These are phyloP conservation scores for Dictyostelium intermedium DNA, from an alignment of 78 protist genomes.

Conservation along the genomic window DNA sequence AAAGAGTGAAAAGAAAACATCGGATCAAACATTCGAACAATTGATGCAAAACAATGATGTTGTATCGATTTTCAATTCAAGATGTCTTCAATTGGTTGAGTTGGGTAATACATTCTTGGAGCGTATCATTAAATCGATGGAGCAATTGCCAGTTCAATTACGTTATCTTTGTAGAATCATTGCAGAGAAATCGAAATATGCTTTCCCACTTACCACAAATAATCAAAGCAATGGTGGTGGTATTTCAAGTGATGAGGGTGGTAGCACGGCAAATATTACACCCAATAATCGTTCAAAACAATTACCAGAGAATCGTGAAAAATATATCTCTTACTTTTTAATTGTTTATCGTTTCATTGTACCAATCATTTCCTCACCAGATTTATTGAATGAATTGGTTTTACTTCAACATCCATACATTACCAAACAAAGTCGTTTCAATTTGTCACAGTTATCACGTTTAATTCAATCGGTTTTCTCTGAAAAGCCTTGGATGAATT, in stretches of 20 bases:
- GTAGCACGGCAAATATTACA: neutral
- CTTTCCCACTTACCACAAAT: neutral
- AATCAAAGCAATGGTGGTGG: neutral
- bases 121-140: neutral
- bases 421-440: conserved; percentile 34
- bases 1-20: neutral
- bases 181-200: conserved; percentile 9
- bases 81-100: conserved; percentile 13
- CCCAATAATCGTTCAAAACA: neutral
- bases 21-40: conserved; percentile 34
- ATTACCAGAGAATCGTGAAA: neutral
- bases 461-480: conserved; percentile 48
- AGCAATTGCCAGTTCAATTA: conserved; percentile 54
- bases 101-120: neutral
- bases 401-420: conserved; percentile 51
- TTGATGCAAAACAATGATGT: conserved; percentile 17
- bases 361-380: conserved; percentile 54
- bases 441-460: conserved; percentile 35
- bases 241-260: neutral
- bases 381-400: conserved; percentile 51
- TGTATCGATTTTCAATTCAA: neutral
- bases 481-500: conserved; percentile 26
- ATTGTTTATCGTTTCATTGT: conserved; percentile 41
- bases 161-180: conserved; percentile 36
- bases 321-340: conserved; percentile 19